Evolutionary conservation across 352 stramenopile genomes (phyloP).

Genomic region (Halophytophthora batemanensis): DNA sequence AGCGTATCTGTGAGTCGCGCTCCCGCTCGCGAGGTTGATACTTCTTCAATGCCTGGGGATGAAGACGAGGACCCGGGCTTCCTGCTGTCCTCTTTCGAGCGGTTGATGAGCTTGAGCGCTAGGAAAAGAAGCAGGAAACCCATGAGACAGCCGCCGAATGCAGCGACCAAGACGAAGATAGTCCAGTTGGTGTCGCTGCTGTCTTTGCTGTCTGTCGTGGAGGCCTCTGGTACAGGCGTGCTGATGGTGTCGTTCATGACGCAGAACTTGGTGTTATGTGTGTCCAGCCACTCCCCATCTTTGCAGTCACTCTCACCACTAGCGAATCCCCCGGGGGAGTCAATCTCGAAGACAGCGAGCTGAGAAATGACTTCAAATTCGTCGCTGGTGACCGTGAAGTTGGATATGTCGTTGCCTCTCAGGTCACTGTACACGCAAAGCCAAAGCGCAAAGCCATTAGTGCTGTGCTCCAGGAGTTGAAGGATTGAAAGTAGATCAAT

Average conservation of each 20-base stretch:
- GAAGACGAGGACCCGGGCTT: constrained; percentile 6
- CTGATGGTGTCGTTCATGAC: constrained; percentile 28
- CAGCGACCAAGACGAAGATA: constrained; percentile 30
- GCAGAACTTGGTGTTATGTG: constrained; percentile 36
- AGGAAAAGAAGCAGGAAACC: constrained; percentile 36
- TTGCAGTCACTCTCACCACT: constrained; percentile 18
- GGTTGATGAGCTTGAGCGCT: constrained; percentile 16
- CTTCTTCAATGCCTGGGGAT: constrained; percentile 11
- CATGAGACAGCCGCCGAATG: constrained; percentile 31
- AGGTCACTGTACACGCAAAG: constrained; percentile 27
- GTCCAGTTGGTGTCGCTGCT: constrained; percentile 24
- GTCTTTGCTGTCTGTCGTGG: constrained; percentile 5
- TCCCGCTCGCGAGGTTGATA: constrained; percentile 13
- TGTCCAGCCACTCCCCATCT: constrained; percentile 21
- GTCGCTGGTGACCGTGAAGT: constrained; percentile 35
- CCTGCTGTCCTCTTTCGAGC: constrained; percentile 6
- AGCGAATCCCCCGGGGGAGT: constrained; percentile 1
- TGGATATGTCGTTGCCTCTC: constrained; percentile 37
- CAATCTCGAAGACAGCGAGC: constrained; percentile 29
- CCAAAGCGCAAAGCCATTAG: not conserved
- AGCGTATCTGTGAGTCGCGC: constrained; percentile 24
- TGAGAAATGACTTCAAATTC: constrained; percentile 31
- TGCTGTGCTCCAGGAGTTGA: not conserved
- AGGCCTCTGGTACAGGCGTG: constrained; percentile 14
- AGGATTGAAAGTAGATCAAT: not conserved